phyloP scores from a whole-genome alignment of 1,284 basidiomycete genomes.

The Gastroboletus turbinatus region DNA sequence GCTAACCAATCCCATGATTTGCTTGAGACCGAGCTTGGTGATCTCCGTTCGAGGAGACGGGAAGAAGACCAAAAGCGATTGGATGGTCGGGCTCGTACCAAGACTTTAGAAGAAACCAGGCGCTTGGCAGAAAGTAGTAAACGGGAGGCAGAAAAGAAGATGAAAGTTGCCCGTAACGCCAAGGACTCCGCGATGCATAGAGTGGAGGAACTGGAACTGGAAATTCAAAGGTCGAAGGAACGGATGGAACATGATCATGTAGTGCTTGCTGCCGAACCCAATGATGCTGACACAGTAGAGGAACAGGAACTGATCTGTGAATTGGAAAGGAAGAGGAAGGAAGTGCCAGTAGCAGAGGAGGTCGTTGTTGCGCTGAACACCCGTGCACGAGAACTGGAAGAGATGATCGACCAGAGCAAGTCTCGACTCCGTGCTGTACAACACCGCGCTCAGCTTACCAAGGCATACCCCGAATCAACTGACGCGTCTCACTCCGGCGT shows the following conservation, averaged over 20 bases:
- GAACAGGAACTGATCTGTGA: conserved; percentile 52
- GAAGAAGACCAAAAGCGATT: conserved; percentile 79
- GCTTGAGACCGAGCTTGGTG: conserved; percentile 74
- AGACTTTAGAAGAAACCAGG: conserved; percentile 84
- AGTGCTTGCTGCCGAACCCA: conserved; percentile 47
- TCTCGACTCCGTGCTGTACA: conserved; percentile 50
- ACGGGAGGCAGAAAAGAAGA: conserved; percentile 85
- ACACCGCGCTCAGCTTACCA: conserved; percentile 50
- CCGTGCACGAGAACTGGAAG: conserved; percentile 61
- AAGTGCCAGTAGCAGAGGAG: conserved; percentile 74
- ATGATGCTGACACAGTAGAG: conserved; percentile 40
- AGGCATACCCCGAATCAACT: conserved; percentile 32
- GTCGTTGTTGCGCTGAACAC: conserved; percentile 52
- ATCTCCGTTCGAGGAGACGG: conserved; percentile 74
- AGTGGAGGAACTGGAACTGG: conserved; percentile 65
- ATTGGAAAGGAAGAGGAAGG: conserved; percentile 59
- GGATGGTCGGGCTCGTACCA: conserved; percentile 81
- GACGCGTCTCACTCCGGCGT: conserved; percentile 8
- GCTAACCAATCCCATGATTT: conserved; percentile 62
- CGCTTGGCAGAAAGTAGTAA: conserved; percentile 77
- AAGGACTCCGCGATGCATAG: conserved; percentile 66
- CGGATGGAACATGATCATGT: conserved; percentile 53
- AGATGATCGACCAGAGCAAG: conserved; percentile 51
- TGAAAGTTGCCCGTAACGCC: conserved; percentile 66
- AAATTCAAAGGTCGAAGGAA: conserved; percentile 63